A percentile compares a stretch with the other conserved stretches of the same genome.
These are phyloP conservation scores for Pythium sp. DNA, from an alignment of 352 stramenopile genomes.

Conservation along the genomic window DNA sequence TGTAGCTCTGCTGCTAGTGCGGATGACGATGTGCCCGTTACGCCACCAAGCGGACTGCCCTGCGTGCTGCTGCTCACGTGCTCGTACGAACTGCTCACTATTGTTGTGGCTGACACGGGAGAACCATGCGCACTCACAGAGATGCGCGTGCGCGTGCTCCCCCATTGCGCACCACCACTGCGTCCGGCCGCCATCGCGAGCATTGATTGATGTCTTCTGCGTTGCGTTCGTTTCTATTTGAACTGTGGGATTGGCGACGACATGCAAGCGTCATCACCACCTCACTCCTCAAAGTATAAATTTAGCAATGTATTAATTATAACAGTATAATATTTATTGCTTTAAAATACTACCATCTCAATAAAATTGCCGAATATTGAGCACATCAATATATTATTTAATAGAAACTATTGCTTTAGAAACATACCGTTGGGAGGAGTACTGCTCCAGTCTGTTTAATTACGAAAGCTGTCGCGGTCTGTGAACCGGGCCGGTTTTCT, in stretches of 20 bases:
- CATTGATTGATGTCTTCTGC: neutral
- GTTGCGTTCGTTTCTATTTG: slow-evolving; percentile 6
- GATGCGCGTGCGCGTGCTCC: slow-evolving; percentile 2
- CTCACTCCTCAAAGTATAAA: too few relatives aligned
- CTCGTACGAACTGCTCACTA: neutral
- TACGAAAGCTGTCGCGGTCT: too few relatives aligned
- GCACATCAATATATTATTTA: too few relatives aligned
- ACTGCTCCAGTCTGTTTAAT: too few relatives aligned
- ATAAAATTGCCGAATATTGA: too few relatives aligned
- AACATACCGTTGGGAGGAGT: too few relatives aligned
- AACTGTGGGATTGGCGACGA: neutral
- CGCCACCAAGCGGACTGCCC: neutral
- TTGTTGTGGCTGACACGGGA: neutral
- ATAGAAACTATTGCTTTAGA: too few relatives aligned
- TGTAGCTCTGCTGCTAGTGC: neutral
- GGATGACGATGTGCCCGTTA: slow-evolving; percentile 1
- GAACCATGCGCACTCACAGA: neutral
- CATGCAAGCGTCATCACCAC: too few relatives aligned
- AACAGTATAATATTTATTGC: too few relatives aligned
- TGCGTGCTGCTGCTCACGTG: neutral
- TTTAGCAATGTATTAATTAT: too few relatives aligned
- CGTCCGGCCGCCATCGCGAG: slow-evolving; percentile 9
- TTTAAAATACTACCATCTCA: too few relatives aligned
- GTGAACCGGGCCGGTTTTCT: too few relatives aligned
- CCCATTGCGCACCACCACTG: neutral